Conservation (phyloP, 768 basidiomycete species). For the Fistulinella prunicolor region DNA sequence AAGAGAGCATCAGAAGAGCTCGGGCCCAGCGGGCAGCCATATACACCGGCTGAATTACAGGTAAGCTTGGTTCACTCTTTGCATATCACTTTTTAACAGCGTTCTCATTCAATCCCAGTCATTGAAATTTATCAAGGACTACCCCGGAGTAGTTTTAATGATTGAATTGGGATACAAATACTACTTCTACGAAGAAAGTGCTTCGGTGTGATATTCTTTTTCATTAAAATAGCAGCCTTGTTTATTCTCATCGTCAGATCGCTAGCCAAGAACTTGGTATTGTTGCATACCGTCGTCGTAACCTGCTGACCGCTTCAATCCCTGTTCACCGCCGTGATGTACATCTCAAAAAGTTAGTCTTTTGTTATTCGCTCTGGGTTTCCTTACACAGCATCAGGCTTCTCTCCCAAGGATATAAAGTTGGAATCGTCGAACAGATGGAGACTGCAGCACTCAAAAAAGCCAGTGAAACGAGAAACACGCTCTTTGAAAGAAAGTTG, state of each 20-base stretch:
- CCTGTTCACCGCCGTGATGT: slow-evolving; percentile 66
- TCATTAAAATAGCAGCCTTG: neutral
- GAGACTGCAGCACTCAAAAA: slow-evolving; percentile 92
- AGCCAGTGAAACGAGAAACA: slow-evolving; percentile 68
- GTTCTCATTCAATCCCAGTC: slow-evolving; percentile 15
- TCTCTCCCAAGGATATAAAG: slow-evolving; percentile 74
- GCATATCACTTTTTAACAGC: neutral
- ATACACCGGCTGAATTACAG: slow-evolving; percentile 78
- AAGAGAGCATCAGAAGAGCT: slow-evolving; percentile 41
- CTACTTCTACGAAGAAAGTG: slow-evolving; percentile 81
- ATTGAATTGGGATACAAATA: slow-evolving; percentile 85
- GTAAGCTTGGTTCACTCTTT: slow-evolving; percentile 26
- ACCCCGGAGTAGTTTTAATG: slow-evolving; percentile 68
- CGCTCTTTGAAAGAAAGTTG: slow-evolving; percentile 69
- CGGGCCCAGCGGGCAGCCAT: slow-evolving; percentile 68
- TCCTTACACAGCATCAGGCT: slow-evolving; percentile 42
- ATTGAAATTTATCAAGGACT: slow-evolving; percentile 56
- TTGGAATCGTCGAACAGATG: slow-evolving; percentile 77
- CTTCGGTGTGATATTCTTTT: slow-evolving; percentile 47
- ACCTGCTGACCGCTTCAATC: slow-evolving; percentile 73
- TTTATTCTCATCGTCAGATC: slow-evolving; percentile 41
- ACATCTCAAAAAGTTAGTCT: slow-evolving; percentile 68
- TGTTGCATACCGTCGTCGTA: slow-evolving; percentile 65
- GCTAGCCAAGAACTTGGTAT: slow-evolving; percentile 79
- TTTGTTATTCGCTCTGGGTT: neutral